Evolutionary conservation across 2,329 filamentous ascomycete genomes (phyloP), one percentile per base, ranked within the genome.

Genomic region (Bretziella fagacearum): DNA sequence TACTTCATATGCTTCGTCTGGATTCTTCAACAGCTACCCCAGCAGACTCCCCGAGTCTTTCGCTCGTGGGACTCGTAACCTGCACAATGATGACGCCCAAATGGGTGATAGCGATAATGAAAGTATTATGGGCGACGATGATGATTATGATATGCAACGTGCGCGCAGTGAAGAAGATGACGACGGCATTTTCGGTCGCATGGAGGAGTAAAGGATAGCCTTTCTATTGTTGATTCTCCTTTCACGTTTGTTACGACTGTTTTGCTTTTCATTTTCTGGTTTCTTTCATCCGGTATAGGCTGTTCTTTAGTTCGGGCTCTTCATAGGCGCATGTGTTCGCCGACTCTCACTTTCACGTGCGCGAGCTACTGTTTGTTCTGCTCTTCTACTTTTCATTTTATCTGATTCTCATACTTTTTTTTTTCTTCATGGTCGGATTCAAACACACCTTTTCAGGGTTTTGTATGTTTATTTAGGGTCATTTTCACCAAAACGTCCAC

Each of bases 101-200:
- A 81, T 78, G 70, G 74, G 79, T 54, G 75, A 76, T 44, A 74
- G 73, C 55, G 67, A 74, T 54, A 78, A 71, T 53, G 74, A 77
- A 42, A 74, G 70, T 60, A 67, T 37, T 17, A 15, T 69, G 55
- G 76, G 77, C 53, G 79, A 84, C 47, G 76, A 80, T 55, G 77
- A 82, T 52, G 74, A 79, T 50, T 77, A 77, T 56, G 65, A 66
- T 55, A 69, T 65, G 47, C 73, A 69, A 43, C 71, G 74, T 47
- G 73, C 74, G 44, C 74, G 81, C 52, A 81, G 78, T 61, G 84
- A 93, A 56, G 87, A 94, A 56, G 86, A 93, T 53, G 89, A 96
- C 54, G 87, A 95, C 54, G 87, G 87, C 58, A 82, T 96, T 56
- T 98, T 98, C 67, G 87, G 87, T 49, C 77, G 77, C 55, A 96